Evolutionary conservation across 257 asterid species (phyloP).

Genomic region (Salvia hispanica): DNA sequence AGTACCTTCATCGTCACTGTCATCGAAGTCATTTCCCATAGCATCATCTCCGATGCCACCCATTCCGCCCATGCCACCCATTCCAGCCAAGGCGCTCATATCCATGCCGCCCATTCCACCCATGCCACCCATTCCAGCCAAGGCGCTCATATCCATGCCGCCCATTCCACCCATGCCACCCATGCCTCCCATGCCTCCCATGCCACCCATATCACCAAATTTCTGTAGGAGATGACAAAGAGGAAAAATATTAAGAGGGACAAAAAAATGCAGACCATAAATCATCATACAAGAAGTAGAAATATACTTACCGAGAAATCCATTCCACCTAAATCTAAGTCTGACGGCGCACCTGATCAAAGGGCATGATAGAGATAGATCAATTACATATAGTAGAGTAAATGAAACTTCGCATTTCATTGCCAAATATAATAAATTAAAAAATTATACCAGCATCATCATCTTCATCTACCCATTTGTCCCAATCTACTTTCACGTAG

Average conservation of each 20-base stretch:
- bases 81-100: too few relatives aligned
- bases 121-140: conserved; percentile 34
- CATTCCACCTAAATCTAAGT: conserved; percentile 83
- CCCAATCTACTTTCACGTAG: conserved; percentile 95
- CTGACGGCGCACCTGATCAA: conserved; percentile 72
- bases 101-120: conserved; percentile 17
- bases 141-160: conserved; percentile 5
- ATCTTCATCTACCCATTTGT: conserved; percentile 96
- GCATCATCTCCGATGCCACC: conserved; percentile 42
- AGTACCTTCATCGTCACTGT: conserved; percentile 89
- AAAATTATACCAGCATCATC: conserved; percentile 56
- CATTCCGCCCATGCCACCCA: conserved; percentile 27
- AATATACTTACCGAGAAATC: conserved; percentile 78
- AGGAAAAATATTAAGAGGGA: conserved; percentile 29
- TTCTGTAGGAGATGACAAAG: conserved; percentile 48
- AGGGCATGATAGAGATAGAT: conserved; percentile 6
- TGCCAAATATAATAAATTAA: not conserved
- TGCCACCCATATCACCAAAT: conserved; percentile 50
- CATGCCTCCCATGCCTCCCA: conserved; percentile 25
- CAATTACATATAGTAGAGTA: not conserved
- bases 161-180: conserved; percentile 35
- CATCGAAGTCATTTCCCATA: conserved; percentile 73
- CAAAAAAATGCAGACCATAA: not conserved
- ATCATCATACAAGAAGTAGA: not conserved
- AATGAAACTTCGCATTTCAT: not conserved